Percentiles rank a stretch among this genome's conserved stretches.
These are phyloP conservation scores for Colletotrichum camelliae DNA, from an alignment of 2,329 filamentous ascomycete genomes.

Conservation along the genomic window DNA sequence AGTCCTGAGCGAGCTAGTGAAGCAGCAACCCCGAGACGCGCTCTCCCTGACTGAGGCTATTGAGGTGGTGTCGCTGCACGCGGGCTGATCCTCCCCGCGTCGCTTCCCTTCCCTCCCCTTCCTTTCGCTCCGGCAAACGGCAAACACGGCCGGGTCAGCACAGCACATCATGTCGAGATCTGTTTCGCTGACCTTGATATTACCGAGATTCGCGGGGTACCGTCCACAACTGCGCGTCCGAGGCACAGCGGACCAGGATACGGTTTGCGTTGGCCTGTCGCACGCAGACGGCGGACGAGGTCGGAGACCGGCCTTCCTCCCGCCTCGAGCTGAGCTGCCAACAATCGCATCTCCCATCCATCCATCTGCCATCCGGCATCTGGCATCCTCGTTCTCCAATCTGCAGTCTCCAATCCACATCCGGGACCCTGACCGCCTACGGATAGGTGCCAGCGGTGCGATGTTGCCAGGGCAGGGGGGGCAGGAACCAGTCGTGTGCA, in stretches of 20 bases:
- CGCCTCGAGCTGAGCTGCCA: background rate
- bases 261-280: background rate
- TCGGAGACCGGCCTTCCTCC: background rate
- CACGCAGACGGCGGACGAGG: background rate
- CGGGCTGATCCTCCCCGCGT: background rate
- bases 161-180: background rate
- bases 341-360: background rate
- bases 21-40: background rate
- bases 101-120: background rate
- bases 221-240: background rate
- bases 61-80: background rate
- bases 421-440: background rate
- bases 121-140: background rate
- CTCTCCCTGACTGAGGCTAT: background rate
- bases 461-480: background rate
- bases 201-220: background rate
- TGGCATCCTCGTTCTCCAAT: background rate
- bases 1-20: background rate
- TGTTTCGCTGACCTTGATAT: background rate
- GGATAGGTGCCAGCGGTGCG: background rate
- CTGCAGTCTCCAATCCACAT: background rate
- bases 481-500: background rate
- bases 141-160: background rate
- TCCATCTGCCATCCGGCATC: background rate
- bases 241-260: background rate